A percentile compares a stretch with the other conserved stretches of the same genome.
Evolutionary conservation across 305 asterid species (phyloP).

Genomic region (Fraxinus albicans): DNA sequence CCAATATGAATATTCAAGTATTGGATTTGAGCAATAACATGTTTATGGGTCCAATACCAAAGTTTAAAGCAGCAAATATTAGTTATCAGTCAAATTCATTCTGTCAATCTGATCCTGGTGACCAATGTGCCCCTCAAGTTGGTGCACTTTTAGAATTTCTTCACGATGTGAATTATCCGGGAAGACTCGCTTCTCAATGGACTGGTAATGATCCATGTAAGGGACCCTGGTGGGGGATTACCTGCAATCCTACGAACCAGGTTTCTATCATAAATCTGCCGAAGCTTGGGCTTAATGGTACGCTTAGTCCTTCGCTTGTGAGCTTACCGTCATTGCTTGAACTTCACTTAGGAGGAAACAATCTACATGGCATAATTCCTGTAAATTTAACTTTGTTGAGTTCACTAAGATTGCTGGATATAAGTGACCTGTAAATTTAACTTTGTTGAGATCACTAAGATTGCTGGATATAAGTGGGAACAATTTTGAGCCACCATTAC

Average conservation of each 20-base stretch:
- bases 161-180: slow-evolving; percentile 51
- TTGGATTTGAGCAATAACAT: slow-evolving; percentile 72
- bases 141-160: slow-evolving; percentile 67
- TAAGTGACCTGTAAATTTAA: slow-evolving; percentile 55
- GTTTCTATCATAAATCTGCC: slow-evolving; percentile 67
- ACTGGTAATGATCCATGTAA: slow-evolving; percentile 73
- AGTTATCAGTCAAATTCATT: slow-evolving; percentile 56
- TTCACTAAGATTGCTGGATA: slow-evolving; percentile 55
- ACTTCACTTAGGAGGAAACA: slow-evolving; percentile 67
- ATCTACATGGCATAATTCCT: slow-evolving; percentile 60
- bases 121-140: slow-evolving; percentile 68
- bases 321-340: slow-evolving; percentile 54
- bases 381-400: slow-evolving; percentile 44
- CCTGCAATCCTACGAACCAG: slow-evolving; percentile 42
- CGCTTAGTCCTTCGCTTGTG: slow-evolving; percentile 62
- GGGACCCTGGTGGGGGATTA: slow-evolving; percentile 78
- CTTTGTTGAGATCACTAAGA: slow-evolving; percentile 49
- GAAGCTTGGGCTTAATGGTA: slow-evolving; percentile 63
- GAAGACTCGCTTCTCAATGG: slow-evolving; percentile 60
- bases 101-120: slow-evolving; percentile 55
- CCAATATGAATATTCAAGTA: slow-evolving; percentile 39
- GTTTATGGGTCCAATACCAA: slow-evolving; percentile 82
- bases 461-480: slow-evolving; percentile 66
- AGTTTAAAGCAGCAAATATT: slow-evolving; percentile 48
- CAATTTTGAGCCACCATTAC: slow-evolving; percentile 61